A percentile compares a stretch with the other conserved stretches of the same genome.
Conservation (phyloP, 257 asterid genomes). For the Coffea canephora region DNA sequence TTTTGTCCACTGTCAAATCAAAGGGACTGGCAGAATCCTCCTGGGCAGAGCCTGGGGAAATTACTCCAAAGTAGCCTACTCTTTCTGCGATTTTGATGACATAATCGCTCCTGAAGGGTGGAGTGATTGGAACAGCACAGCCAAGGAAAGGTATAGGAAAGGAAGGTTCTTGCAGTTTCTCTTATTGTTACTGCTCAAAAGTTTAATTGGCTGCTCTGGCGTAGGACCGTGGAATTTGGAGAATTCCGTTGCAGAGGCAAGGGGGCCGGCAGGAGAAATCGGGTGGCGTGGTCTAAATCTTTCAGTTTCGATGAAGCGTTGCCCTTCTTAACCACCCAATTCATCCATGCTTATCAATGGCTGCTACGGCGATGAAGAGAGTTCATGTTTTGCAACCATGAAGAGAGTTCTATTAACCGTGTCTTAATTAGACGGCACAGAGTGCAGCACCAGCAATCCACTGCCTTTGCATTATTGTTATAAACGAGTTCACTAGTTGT, state of each 20-base stretch:
- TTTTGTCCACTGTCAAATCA: constrained; percentile 55
- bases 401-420: no score
- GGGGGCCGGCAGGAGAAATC: constrained; percentile 53
- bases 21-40: constrained; percentile 46
- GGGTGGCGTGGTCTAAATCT: constrained; percentile 60
- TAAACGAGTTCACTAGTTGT: not conserved
- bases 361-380: constrained; percentile 40
- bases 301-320: constrained; percentile 37
- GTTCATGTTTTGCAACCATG: not conserved
- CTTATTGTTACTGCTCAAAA: not conserved
- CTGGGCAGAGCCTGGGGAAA: constrained; percentile 89
- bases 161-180: not conserved
- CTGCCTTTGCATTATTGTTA: not conserved
- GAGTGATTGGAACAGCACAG: constrained; percentile 50
- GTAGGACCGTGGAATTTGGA: constrained; percentile 62
- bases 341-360: constrained; percentile 61
- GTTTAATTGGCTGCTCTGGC: not conserved
- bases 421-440: not conserved
- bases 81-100: constrained; percentile 36
- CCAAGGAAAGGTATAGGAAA: constrained; percentile 32
- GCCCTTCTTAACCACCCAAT: constrained; percentile 38
- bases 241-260: constrained; percentile 62
- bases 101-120: constrained; percentile 57
- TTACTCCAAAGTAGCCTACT: constrained; percentile 49
- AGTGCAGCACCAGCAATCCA: not conserved